Conservation (phyloP, 176 grass and related monocot species). For the Saccharum officinarum region DNA sequence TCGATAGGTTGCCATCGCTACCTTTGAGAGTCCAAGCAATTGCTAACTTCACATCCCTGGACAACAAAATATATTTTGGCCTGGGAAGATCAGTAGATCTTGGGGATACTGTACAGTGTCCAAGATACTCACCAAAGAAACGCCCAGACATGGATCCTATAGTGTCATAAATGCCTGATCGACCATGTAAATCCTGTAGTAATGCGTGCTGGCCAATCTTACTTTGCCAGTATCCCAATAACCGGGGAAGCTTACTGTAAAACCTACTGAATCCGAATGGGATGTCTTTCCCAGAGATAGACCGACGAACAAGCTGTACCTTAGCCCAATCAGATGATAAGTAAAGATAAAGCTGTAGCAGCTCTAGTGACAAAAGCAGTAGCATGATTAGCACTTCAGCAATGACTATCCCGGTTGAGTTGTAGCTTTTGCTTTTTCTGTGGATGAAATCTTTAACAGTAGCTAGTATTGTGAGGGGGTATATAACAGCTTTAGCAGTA, state of each 20-base stretch:
- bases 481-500: background rate
- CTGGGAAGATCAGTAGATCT: too few relatives aligned
- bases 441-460: background rate
- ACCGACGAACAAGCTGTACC: background rate
- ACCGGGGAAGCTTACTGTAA: background rate
- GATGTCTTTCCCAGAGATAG: background rate
- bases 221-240: background rate
- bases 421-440: background rate
- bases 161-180: background rate
- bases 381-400: background rate
- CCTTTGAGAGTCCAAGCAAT: background rate
- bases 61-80: too few relatives aligned
- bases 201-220: background rate
- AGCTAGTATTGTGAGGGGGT: background rate
- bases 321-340: constrained; percentile 13
- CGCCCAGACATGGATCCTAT: background rate
- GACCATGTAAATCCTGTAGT: background rate
- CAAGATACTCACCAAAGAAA: background rate
- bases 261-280: background rate
- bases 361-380: background rate
- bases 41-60: too few relatives aligned
- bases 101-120: background rate
- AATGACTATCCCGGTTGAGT: background rate
- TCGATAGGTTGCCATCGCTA: background rate
- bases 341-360: background rate